Percentiles rank a stretch among this genome's conserved stretches.
Evolutionary conservation across 2,329 filamentous ascomycete genomes (phyloP).

Genomic region (Cladophialophora exuberans): DNA sequence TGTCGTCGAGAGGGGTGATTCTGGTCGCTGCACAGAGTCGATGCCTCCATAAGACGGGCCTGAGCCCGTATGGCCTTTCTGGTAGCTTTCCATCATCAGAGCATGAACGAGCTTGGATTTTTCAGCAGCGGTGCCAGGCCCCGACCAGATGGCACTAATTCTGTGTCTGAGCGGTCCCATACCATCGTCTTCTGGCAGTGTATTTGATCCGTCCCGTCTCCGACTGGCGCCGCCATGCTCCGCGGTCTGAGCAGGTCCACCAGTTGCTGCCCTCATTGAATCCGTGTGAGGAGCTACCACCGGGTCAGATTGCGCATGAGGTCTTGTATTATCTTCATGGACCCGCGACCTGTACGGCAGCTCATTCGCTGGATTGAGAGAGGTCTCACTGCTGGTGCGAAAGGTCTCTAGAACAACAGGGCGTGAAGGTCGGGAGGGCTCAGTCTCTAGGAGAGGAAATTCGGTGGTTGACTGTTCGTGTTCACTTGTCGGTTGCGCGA

Average conservation of each 20-base stretch:
- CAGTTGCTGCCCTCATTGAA: conserved; percentile 7
- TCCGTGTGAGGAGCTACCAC: conserved; percentile 9
- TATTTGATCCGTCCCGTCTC: conserved; percentile 30
- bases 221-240: conserved; percentile 31
- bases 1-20: conserved; percentile 40
- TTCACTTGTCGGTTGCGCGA: conserved; percentile 1
- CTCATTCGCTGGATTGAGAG: conserved; percentile 32
- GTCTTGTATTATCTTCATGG: conserved; percentile 25
- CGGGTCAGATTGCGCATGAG: conserved; percentile 30
- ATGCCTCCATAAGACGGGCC: conserved; percentile 32
- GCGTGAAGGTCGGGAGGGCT: conserved; percentile 3
- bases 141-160: conserved; percentile 70
- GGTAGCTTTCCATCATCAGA: conserved; percentile 71
- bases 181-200: conserved; percentile 76
- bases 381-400: conserved; percentile 32
- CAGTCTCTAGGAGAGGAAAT: conserved; percentile 29
- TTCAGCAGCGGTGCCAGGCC: conserved; percentile 60
- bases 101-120: conserved; percentile 75
- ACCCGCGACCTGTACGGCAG: conserved; percentile 28
- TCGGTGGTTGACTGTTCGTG: conserved; percentile 13
- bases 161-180: conserved; percentile 69
- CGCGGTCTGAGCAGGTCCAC: conserved; percentile 1
- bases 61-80: conserved; percentile 31
- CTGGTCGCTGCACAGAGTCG: conserved; percentile 32
- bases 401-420: conserved; percentile 19